These are phyloP conservation scores for Phytophthora melonis DNA, from an alignment of 352 stramenopile genomes.

Conservation along the genomic window DNA sequence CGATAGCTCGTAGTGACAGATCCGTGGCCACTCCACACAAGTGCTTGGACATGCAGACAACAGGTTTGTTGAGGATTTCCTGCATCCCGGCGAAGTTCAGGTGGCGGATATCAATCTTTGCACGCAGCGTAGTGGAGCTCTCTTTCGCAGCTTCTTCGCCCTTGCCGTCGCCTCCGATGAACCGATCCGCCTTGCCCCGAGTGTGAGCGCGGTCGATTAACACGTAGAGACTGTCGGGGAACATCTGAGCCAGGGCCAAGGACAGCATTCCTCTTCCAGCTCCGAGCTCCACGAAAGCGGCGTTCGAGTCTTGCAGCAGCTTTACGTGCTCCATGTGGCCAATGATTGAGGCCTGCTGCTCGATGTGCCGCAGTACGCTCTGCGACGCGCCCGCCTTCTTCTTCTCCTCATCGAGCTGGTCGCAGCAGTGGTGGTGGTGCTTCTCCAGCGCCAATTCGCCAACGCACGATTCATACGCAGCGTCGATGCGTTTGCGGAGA, in stretches of 20 bases:
- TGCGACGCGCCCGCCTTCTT: slow-evolving; percentile 59
- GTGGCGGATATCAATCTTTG: slow-evolving; percentile 89
- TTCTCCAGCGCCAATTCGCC: slow-evolving; percentile 70
- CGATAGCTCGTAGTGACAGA: slow-evolving; percentile 75
- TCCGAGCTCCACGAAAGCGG: slow-evolving; percentile 77
- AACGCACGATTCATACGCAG: slow-evolving; percentile 62
- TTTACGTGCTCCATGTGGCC: slow-evolving; percentile 74
- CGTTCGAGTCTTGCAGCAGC: slow-evolving; percentile 51
- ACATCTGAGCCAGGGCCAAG: slow-evolving; percentile 74
- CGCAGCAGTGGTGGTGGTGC: slow-evolving; percentile 72
- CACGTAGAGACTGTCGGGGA: slow-evolving; percentile 70
- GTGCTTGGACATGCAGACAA: slow-evolving; percentile 90
- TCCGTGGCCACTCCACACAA: slow-evolving; percentile 86
- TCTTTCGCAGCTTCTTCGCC: slow-evolving; percentile 29
- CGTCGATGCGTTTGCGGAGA: slow-evolving; percentile 57
- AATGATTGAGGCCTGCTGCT: slow-evolving; percentile 86
- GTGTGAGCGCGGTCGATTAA: slow-evolving; percentile 81
- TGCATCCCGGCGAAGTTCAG: slow-evolving; percentile 78
- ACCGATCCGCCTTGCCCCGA: slow-evolving; percentile 79
- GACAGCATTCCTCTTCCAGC: slow-evolving; percentile 84
- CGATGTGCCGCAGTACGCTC: slow-evolving; percentile 79
- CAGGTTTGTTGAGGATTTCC: slow-evolving; percentile 50
- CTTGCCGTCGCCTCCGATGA: slow-evolving; percentile 56
- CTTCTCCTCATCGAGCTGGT: slow-evolving; percentile 73
- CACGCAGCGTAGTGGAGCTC: slow-evolving; percentile 51